Evolutionary conservation across 2,329 filamentous ascomycete genomes (phyloP), one percentile per base, ranked within the genome.

Genomic region (Neonectria sp.): DNA sequence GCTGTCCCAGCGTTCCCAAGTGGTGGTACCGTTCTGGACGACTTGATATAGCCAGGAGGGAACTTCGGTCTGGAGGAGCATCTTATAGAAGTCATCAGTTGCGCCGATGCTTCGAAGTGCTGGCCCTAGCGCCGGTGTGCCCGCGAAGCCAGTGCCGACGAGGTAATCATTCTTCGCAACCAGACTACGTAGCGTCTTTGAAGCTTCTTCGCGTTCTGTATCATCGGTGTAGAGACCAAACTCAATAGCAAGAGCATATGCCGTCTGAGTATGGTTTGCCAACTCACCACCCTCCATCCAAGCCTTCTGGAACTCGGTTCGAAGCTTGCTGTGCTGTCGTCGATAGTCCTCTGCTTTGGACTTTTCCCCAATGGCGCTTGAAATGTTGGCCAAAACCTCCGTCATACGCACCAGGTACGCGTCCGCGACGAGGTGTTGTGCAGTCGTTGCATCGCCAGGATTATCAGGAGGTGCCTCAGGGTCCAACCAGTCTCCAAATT

Each of bases 1-100:
- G 31, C 81, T 83, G 55, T 87, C 84, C 85, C 85, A 87, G 2
- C 86, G 79, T 68, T 87, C 85, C 85, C 85, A 87, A 0, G 82
- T 84, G 0, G 85, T 87, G 0, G 85, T 87, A 0, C 79, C 85
- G 11, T 78, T 78, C 80, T 83, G 82, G 0, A 78, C 79, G 6
- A 87, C 80, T 13, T 83, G 84, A 57, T 86, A 86, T 1, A 87
- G 72, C 85, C 85, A 87, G 0, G 81, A 84, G 0, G 84, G 85
- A 1, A 81, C 79, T 3, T 79, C 72, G 6, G 79, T 83, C 70
- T 86, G 80, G 6, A 84, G 76, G 1, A 88, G 78, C 83, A 88
- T 87, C 17, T 78, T 77, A 70, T 88, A 88, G 60, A 82, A 80
- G 13, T 79, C 73, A 0, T 80, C 71, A 0, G 77, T 75, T 0